phyloP scores from a whole-genome alignment of 192 early-diverging fungal genomes.

The Entomortierella parvispora region DNA sequence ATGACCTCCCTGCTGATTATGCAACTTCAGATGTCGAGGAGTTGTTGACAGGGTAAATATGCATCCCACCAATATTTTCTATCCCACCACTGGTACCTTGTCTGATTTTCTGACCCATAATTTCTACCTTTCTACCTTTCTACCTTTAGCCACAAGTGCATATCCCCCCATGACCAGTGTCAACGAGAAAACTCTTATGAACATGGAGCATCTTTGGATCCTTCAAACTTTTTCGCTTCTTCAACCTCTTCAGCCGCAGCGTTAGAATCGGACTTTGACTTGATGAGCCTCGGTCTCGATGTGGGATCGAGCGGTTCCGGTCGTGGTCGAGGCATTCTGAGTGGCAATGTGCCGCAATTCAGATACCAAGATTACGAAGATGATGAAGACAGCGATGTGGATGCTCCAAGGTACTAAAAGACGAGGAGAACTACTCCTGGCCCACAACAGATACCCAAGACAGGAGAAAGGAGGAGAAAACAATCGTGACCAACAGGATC shows the following conservation, averaged over 20 bases:
- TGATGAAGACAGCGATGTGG: conserved; percentile 12
- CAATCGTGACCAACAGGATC: too few relatives aligned
- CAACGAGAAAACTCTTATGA: conserved; percentile 26
- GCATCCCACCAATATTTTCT: too few relatives aligned
- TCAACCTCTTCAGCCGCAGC: conserved; percentile 5
- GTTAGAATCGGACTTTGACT: conserved; percentile 13
- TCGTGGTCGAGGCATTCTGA: conserved; percentile 29
- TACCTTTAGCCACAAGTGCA: conserved; percentile 20
- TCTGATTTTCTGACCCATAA: neutral
- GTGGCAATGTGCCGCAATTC: conserved; percentile 43
- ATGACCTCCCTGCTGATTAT: conserved; percentile 54
- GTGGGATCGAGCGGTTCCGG: neutral
- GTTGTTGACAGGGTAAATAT: conserved; percentile 57
- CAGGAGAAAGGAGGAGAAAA: too few relatives aligned
- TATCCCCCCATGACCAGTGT: conserved; percentile 43
- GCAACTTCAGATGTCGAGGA: conserved; percentile 58
- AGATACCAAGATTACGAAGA: conserved; percentile 43
- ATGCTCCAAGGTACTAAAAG: neutral
- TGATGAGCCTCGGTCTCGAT: conserved; percentile 22
- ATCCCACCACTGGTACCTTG: too few relatives aligned
- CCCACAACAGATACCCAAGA: too few relatives aligned
- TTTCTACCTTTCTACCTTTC: neutral
- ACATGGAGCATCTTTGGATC: conserved; percentile 8
- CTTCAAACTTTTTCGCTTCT: neutral
- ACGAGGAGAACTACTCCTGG: too few relatives aligned